Evolutionary conservation across 2,329 filamentous ascomycete species (phyloP), one percentile per base, ranked within the genome.

Genomic region (Colletotrichum sp.): DNA sequence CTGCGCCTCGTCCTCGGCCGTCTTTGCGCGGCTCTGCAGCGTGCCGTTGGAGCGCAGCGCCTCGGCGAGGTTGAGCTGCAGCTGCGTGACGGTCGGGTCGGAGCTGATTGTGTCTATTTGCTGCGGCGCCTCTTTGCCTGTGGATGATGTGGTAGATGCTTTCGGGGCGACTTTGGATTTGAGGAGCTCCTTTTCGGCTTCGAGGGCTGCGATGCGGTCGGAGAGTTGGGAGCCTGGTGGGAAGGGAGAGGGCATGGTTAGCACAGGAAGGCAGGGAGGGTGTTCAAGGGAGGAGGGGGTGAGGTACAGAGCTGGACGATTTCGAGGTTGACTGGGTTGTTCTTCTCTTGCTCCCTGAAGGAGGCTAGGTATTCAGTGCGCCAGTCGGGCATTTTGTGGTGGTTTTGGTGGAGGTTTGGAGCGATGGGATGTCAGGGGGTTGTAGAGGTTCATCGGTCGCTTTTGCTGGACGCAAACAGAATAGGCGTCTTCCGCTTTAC

Each of bases 261-360:
- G 34, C 43, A 26, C 5, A 14, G 5, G 26, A 9, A 14, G 16
- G 26, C 2, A 63, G 32, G 38, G 16, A 61, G 70, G 48, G 30
- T 12, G 59, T 13, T 52, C n/a, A 24, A 55, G 69, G 24, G 72
- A 68, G 32, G 55, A 55, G 59, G 61, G 38, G 75, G 70, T 76
- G 71, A 83, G 91, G 79, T 83, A 98, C 96, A 98, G 76, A 94
- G 93, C 82, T 95, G 90, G 80, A 98, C 94, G 76, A 97, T 90
- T 68, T 92, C 90, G 80, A 87, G 86, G 78, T 91, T 91, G 75
- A 92, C 86, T 7, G 89, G 88, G 78, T 86, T 89, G 74, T 95
- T 94, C 77, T 92, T 90, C 81, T 92, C 90, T 80, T 95, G 94
- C 80, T 94, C 92, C 79, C 92, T 90, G 78, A 98, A 89, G 78